Base-by-base conservation (phyloP, 495 filamentous ascomycete genomes). In the Penicillium bialowiezense region DNA sequence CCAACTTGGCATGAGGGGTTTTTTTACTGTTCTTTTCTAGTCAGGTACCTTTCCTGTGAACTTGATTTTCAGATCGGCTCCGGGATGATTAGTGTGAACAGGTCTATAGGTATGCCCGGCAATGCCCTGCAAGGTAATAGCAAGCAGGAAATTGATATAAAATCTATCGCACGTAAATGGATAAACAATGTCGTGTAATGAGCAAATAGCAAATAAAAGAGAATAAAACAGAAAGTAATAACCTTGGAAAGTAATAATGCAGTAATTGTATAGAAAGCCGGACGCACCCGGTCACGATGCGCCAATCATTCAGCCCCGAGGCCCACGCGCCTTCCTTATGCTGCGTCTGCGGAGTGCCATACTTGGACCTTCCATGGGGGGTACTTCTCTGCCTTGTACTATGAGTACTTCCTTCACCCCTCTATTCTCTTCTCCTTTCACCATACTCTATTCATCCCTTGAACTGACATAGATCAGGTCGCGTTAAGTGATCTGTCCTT, bases 241-340 rank as follows among this genome's bases (percentile, higher is more conserved):
- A 26, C 4, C 8, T 8, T 8, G n/a, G 2, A 21, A n/a, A 15
- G 42, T 45, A 35, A 43, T 33, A 20, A 33, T 43, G 41, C 29
- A 28, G 41, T 43, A 32, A 29, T 29, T 9, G 14, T 36, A 37
- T 36, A 9, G 5, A 12, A 13, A 38, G 40, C 59, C 56, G 59
- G 56, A 56, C 42, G 35, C 35, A 44, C 40, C 59, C 56, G 59
- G 59, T 35, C 44, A 53, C 57, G 54, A 60, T 41, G 51, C 47
- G 56, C 59, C 59, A 62, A 62, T 62, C 59, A 62, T 44, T 39
- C 29, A 12, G 29, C 29, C 29, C 29, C 29, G 29, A 32, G 36
- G 33, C 56, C 55, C 59, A 62, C 56, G 59, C 48, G 47, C 47
- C 14, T 50, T 39, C 43, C 31, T 34, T 21, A 32, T 12, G 55